Conservation (phyloP, 176 grass and related monocot genomes). For the Zoysia pacifica region DNA sequence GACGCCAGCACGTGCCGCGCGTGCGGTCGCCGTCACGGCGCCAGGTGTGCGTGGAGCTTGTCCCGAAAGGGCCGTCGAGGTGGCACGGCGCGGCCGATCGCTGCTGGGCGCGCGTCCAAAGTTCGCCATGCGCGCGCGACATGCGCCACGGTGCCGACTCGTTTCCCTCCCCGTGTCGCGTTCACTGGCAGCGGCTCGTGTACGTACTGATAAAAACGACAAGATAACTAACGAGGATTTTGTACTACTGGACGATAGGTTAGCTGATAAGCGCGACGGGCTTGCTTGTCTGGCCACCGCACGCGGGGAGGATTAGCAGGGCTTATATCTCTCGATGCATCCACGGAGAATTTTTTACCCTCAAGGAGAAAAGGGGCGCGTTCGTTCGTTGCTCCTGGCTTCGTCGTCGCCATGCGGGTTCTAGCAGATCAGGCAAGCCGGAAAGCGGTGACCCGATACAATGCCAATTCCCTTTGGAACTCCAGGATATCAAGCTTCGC, state of each 20-base stretch:
- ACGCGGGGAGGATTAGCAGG: background rate
- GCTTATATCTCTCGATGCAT: slow-evolving; percentile 32
- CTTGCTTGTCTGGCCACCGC: no score
- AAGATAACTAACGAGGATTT: no score
- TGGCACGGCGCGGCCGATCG: slow-evolving; percentile 6
- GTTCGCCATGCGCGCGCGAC: no score
- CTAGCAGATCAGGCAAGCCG: slow-evolving; percentile 43
- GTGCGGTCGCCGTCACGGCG: slow-evolving; percentile 42
- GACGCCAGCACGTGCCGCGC: background rate
- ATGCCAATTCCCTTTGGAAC: slow-evolving; percentile 10
- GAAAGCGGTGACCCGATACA: slow-evolving; percentile 22
- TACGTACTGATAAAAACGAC: no score
- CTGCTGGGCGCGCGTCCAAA: background rate
- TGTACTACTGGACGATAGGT: no score
- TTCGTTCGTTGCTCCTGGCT: background rate
- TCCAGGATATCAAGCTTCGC: background rate
- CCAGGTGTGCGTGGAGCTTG: slow-evolving; percentile 43
- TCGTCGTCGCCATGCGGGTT: slow-evolving; percentile 27
- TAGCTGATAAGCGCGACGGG: no score
- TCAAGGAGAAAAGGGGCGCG: background rate
- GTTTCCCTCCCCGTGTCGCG: no score
- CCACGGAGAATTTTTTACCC: background rate
- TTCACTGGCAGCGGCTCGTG: no score
- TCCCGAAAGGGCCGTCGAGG: slow-evolving; percentile 33
- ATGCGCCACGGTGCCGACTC: background rate